Evolutionary conservation across 2,329 filamentous ascomycete genomes (phyloP).

Genomic region (Diaporthe amygdali): DNA sequence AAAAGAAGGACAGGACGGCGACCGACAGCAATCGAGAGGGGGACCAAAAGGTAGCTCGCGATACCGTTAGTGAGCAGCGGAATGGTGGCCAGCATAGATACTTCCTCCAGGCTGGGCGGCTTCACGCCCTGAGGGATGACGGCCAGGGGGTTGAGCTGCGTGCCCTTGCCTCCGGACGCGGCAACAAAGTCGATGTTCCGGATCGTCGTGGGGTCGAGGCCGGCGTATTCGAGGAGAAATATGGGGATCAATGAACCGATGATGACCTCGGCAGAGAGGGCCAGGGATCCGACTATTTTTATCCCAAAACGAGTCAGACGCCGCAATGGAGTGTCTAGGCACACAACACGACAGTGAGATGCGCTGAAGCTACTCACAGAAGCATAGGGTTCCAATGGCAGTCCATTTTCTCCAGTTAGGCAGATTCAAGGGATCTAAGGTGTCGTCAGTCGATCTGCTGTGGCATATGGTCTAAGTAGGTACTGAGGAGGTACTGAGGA

Average conservation of each 20-base stretch:
- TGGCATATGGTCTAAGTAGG: background rate
- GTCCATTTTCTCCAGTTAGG: slow-evolving; percentile 40
- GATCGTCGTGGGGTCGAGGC: slow-evolving; percentile 37
- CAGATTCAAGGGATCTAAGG: slow-evolving; percentile 38
- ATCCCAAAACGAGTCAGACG: background rate
- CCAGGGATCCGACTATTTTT: slow-evolving; percentile 33
- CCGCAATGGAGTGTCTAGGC: background rate
- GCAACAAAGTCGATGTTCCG: slow-evolving; percentile 33
- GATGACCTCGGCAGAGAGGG: slow-evolving; percentile 36
- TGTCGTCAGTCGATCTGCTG: background rate
- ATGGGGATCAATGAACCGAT: slow-evolving; percentile 39
- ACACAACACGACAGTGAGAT: slow-evolving; percentile 4
- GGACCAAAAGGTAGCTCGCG: slow-evolving; percentile 42
- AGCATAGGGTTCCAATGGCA: slow-evolving; percentile 36
- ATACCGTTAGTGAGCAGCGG: slow-evolving; percentile 42
- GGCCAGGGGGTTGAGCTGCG: slow-evolving; percentile 33
- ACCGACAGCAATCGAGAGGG: slow-evolving; percentile 42
- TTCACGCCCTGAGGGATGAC: slow-evolving; percentile 36
- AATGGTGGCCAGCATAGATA: slow-evolving; percentile 39
- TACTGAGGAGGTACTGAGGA: background rate
- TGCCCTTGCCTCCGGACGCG: slow-evolving; percentile 29
- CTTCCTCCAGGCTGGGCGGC: slow-evolving; percentile 35
- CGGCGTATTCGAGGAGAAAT: slow-evolving; percentile 41
- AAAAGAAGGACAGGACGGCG: slow-evolving; percentile 42
- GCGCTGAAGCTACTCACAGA: slow-evolving; percentile 34